Base-by-base conservation (phyloP, 2,329 filamentous ascomycete species). In the Chaetomium sp. region DNA sequence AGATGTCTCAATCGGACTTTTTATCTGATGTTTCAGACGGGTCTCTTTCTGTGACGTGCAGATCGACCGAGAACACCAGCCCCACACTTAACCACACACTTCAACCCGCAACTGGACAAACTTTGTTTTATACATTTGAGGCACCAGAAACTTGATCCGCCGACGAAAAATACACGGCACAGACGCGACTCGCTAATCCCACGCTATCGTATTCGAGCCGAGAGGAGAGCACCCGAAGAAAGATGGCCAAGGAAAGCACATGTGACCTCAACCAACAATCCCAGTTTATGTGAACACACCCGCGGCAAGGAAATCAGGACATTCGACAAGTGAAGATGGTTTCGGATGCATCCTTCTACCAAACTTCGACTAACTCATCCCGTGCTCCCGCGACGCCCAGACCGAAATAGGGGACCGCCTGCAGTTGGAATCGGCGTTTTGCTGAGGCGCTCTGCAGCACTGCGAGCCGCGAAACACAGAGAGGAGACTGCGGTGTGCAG, bases 401-500 rank as follows among this genome's bases (percentile, higher is more conserved):
- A 47, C 38, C 19, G 19, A 27, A 27, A 40, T 38, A 36, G 49
- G 49, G 34, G 49, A 33, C 50, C 19, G 19, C 19, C 3, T 27
- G 19, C 19, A 27, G 19, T 3, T 27, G 19, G 19, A 27, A 27
- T 27, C 19, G 19, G 19, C 19, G 19, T 27, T 27, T 27, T 27
- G 19, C 19, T 27, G 19, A 27, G 19, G 19, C 19, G 19, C 19
- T 27, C 19, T 27, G 19, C 19, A 27, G 3, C 19, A 36, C 56
- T 42, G 44, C 53, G 12, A 27, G 36, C 33, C 56, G 38, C 38
- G 40, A 53, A 34, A 38, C 45, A 42, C 41, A 45, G 42, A 43
- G 19, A 54, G 36, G 45, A 47, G 52, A 35, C 12, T 35, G 42
- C 38, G 52, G 35, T 27, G 37, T 57, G 57, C 57, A 27, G 52